Conservation (phyloP, 129 eudicot genomes). For the Tagetes erecta region DNA sequence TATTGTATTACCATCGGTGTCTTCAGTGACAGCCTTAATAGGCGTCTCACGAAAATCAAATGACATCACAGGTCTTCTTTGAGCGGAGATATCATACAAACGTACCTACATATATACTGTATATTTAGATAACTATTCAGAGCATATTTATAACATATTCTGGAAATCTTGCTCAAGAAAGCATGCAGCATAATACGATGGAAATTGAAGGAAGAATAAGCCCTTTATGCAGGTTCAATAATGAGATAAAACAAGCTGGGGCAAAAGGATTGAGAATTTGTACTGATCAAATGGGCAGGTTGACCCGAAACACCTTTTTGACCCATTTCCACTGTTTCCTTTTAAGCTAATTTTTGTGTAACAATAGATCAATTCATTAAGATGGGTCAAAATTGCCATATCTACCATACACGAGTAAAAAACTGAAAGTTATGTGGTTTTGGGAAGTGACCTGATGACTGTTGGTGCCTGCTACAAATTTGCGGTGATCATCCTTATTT, state of each 20-base stretch:
- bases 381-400: background rate
- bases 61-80: slow-evolving; percentile 92
- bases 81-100: slow-evolving; percentile 86
- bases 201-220: background rate
- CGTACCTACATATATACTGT: slow-evolving; percentile 60
- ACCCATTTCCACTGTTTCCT: background rate
- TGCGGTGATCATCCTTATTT: slow-evolving; percentile 81
- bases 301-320: background rate
- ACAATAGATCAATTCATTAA: background rate
- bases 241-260: background rate
- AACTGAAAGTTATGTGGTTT: background rate
- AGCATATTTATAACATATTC: background rate
- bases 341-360: background rate
- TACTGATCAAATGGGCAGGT: background rate
- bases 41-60: slow-evolving; percentile 87
- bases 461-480: slow-evolving; percentile 86
- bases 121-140: slow-evolving; percentile 4
- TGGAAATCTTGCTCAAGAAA: background rate
- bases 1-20: slow-evolving; percentile 73
- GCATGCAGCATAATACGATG: background rate
- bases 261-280: background rate
- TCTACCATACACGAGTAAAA: background rate
- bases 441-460: slow-evolving; percentile 66
- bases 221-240: background rate
- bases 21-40: slow-evolving; percentile 84